A percentile compares a stretch with the other conserved stretches of the same genome.
These are phyloP conservation scores for Trichoderma harzianum DNA, from an alignment of 2,329 filamentous ascomycete genomes.

Conservation along the genomic window DNA sequence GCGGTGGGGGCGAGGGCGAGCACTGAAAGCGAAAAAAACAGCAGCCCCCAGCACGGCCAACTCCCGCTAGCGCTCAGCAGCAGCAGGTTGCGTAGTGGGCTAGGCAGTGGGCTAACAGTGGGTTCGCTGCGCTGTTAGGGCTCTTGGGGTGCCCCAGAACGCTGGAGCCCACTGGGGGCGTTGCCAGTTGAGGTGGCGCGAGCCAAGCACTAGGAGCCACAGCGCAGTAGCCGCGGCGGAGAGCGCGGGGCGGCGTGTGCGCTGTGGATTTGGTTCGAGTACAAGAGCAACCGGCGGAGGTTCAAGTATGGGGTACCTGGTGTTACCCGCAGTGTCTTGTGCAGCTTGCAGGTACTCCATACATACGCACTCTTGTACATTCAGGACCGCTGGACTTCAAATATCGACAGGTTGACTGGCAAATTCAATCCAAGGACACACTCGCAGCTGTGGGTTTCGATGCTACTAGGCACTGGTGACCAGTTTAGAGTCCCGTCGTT, in stretches of 20 bases:
- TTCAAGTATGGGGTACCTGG: not conserved
- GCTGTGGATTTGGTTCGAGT: not conserved
- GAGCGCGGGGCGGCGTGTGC: conserved; percentile 18
- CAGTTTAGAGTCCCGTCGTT: not conserved
- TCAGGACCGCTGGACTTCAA: not conserved
- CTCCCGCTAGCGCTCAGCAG: conserved; percentile 15
- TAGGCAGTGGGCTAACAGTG: conserved; percentile 11
- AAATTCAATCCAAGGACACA: not conserved
- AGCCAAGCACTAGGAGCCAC: conserved; percentile 2
- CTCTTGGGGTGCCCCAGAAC: not conserved
- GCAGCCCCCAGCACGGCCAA: conserved; percentile 11
- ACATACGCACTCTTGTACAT: not conserved
- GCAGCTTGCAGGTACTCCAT: not conserved
- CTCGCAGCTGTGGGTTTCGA: not conserved
- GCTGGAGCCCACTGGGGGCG: not conserved
- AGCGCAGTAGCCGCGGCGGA: conserved; percentile 17
- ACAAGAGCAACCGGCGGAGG: not conserved
- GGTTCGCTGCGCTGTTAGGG: conserved; percentile 3
- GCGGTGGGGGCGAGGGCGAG: conserved; percentile 1
- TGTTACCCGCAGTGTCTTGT: not conserved
- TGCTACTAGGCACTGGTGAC: not conserved
- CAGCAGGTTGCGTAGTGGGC: conserved; percentile 3
- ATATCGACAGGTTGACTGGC: not conserved
- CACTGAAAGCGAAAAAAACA: not conserved
- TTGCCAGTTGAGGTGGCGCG: not conserved